Conservation (phyloP, 805 yeast species). For the Brettanomyces bruxellensis region DNA sequence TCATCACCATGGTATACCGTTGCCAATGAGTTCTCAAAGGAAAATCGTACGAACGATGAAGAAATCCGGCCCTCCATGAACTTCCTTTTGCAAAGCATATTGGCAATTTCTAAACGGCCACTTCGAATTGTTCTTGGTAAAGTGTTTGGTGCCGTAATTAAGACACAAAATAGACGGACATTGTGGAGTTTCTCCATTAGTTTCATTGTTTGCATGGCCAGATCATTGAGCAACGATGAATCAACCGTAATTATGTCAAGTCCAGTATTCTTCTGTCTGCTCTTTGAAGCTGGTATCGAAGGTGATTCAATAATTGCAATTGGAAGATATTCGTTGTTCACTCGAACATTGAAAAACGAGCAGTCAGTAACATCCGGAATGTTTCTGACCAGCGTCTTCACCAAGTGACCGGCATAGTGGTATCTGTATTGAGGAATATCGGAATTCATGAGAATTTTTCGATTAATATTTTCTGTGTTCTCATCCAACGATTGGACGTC, state of each 20-base stretch:
- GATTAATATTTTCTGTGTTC: background rate
- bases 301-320: conserved; percentile 69
- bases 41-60: conserved; percentile 78
- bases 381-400: conserved; percentile 73
- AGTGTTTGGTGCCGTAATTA: conserved; percentile 71
- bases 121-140: conserved; percentile 77
- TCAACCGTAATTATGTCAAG: conserved; percentile 16
- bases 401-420: conserved; percentile 81
- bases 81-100: conserved; percentile 69
- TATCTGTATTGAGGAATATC: conserved; percentile 33
- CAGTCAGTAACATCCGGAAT: conserved; percentile 82
- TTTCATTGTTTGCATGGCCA: conserved; percentile 29
- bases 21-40: conserved; percentile 51
- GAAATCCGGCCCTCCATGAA: conserved; percentile 72
- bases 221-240: conserved; percentile 35
- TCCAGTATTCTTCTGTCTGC: background rate
- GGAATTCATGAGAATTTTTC: background rate
- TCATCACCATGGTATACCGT: conserved; percentile 70
- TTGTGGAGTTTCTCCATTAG: conserved; percentile 50
- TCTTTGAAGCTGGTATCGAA: conserved; percentile 8
- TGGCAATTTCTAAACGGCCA: conserved; percentile 89
- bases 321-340: conserved; percentile 74
- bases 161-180: conserved; percentile 71
- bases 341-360: conserved; percentile 77
- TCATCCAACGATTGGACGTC: background rate